Percentiles rank a stretch among this genome's conserved stretches.
These are phyloP conservation scores for Leccinum fuscescens DNA, from an alignment of 1,284 basidiomycete genomes.

Conservation along the genomic window DNA sequence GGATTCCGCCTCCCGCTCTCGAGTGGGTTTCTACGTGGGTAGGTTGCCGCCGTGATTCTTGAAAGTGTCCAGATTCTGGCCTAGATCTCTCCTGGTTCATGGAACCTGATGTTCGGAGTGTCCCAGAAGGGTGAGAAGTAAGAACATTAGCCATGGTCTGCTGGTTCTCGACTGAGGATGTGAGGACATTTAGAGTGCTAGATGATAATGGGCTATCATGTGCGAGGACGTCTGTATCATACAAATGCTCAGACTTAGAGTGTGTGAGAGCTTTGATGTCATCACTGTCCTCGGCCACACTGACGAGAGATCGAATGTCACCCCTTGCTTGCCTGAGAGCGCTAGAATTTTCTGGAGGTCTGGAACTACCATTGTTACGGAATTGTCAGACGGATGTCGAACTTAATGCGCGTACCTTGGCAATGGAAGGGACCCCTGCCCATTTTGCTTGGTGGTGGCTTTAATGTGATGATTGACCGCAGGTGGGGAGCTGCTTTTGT, in stretches of 20 bases:
- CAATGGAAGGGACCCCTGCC: not conserved
- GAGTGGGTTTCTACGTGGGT: constrained; percentile 7
- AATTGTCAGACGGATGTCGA: constrained; percentile 3
- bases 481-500: not conserved
- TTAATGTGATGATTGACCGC: constrained; percentile 11
- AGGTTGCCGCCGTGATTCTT: constrained; percentile 7
- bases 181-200: constrained; percentile 1
- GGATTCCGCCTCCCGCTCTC: constrained; percentile 13
- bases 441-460: constrained; percentile 1
- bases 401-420: constrained; percentile 13
- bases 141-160: not conserved
- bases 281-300: not conserved
- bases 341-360: not conserved
- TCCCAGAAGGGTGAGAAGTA: constrained; percentile 12
- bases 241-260: constrained; percentile 7
- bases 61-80: constrained; percentile 4
- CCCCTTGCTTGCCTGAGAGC: not conserved
- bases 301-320: not conserved
- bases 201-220: constrained; percentile 5
- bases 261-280: constrained; percentile 8
- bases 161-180: constrained; percentile 3
- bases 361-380: not conserved
- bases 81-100: constrained; percentile 5
- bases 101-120: not conserved
- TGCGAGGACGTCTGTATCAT: not conserved